Evolutionary conservation across 1,139 yeast genomes (phyloP), one percentile per base, ranked within the genome.

Genomic region (Kazachstania sp.): DNA sequence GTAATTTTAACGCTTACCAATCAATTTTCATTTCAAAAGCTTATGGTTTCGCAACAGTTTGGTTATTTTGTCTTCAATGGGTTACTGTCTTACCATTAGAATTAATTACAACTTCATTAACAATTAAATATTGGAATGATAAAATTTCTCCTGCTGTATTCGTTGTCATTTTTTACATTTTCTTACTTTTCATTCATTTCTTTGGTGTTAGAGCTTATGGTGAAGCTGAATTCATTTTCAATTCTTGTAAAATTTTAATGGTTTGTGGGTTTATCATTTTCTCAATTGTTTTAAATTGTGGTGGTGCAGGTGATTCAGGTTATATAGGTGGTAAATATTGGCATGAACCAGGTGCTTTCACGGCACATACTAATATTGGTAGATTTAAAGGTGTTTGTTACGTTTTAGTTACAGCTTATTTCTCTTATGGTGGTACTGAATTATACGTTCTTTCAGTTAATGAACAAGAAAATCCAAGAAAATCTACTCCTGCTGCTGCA

Each of bases 31-130:
- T 86, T 40, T 90, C 85, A 56, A 73, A 78, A 15, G 80, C 90
- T 2, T 81, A 87, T 81, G 94, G 94, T 9, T 83, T 83, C 61
- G 80, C 87, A 28, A 78, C 82, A 54, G 84, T 86, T 45, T 83
- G 87, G 87, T 79, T 84, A 66, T 86, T 83, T 63, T 83, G 79
- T 42, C 65, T 86, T 58, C 87, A 82, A 70, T 86, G 95, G 94
- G 66, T 85, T 42, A 78, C 86, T 44, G 83, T 84, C 29, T 67
- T 85, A 48, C 94, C 95, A 0, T 67, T 85, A 50, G 95, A 86
- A 61, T 67, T 86, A 49, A 86, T 84, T 40, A 87, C 95, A 8
- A 83, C 88, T 1, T 74, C 88, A 0, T 74, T 85, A 66, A 77
- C 84, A 8, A 74, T 84, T 45, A 71, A 76, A 53, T 84, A 72